A percentile compares a stretch with the other conserved stretches of the same genome.
phyloP scores from a whole-genome alignment of 2,329 filamentous ascomycete species.

The Macroventuria anomochaeta region DNA sequence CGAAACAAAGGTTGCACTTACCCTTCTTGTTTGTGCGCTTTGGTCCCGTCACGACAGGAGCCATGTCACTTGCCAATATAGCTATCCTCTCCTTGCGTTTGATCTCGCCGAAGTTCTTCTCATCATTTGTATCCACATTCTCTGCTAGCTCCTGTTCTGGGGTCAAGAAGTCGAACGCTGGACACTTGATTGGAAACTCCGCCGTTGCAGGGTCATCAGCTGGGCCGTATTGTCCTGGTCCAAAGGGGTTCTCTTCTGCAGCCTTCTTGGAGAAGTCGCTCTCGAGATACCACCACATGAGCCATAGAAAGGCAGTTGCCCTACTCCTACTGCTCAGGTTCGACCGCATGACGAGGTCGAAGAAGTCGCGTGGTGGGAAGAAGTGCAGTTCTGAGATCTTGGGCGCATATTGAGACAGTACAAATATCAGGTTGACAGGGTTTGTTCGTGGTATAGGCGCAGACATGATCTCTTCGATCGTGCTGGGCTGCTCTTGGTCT shows the following conservation, averaged over 20 bases:
- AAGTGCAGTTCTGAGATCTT: constrained; percentile 96
- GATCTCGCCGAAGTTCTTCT: constrained; percentile 72
- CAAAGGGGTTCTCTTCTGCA: constrained; percentile 90
- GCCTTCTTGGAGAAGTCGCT: constrained; percentile 91
- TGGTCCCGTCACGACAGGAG: constrained; percentile 64
- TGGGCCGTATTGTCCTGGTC: constrained; percentile 56
- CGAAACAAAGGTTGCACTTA: constrained; percentile 20
- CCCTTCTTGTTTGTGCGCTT: constrained; percentile 59
- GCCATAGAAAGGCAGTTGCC: constrained; percentile 89
- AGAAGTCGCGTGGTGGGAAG: constrained; percentile 83
- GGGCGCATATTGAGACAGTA: constrained; percentile 86
- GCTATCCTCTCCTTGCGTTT: constrained; percentile 75
- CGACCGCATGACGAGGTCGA: constrained; percentile 93
- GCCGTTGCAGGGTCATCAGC: constrained; percentile 48
- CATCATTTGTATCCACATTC: constrained; percentile 75
- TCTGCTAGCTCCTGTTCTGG: constrained; percentile 70
- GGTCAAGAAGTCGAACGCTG: constrained; percentile 69
- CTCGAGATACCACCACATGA: constrained; percentile 99
- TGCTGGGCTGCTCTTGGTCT: constrained; percentile 82
- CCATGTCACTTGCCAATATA: constrained; percentile 78
- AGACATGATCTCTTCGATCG: constrained; percentile 80
- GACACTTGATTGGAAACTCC: constrained; percentile 64
- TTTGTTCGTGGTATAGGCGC: constrained; percentile 80
- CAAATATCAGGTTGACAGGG: constrained; percentile 95
- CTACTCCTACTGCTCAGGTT: constrained; percentile 82